Base-by-base conservation (phyloP, 1,284 basidiomycete genomes). In the Marasmius fiardii region DNA sequence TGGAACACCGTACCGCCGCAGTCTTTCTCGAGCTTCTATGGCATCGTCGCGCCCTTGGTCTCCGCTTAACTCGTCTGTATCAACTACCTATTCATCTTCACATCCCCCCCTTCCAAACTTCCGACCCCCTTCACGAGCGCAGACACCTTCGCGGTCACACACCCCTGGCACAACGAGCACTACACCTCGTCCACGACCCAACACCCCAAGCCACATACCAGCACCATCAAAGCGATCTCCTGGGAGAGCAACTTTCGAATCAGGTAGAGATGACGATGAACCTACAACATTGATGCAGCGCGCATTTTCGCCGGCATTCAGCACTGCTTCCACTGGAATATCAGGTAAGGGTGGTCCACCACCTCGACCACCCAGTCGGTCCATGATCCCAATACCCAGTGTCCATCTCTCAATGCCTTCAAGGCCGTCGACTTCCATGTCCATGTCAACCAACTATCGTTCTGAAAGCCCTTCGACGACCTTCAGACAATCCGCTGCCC, bases 11-110 rank as follows among this genome's bases (percentile, higher is more conserved):
- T 79, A 81, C 59, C 76, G 78, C 57, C 76, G 85, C 58, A 90
- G 88, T 69, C 62, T 83, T 28, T 90, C 88, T 26, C 78, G 89
- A 50, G 81, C 81, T 47, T 91, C 88, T 16, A 84, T 90, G 78
- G 78, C 84, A 16, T 90, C 88, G 43, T 90, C 87, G 5, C 75
- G 89, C 45, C 89, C 89, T 34, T 91, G 87, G 86, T 89, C 89
- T 11, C 90, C 88, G 28, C 72, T 89, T 21, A 85, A 80, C 50
- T 86, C 87, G 6, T 86, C 89, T 16, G 77, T 79, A 63, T 89
- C 88, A 8, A 90, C 86, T 23, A 81, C 81, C 2, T 77, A 83
- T 55, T 84, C 85, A 3, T 87, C 86, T 8, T 73, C 75, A 16
- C 72, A 76, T 52, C 72, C 76, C 24, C 71, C 74, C 43, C 68